Evolutionary conservation across 768 basidiomycete genomes (phyloP).

Genomic region (Lactarius trivialis): DNA sequence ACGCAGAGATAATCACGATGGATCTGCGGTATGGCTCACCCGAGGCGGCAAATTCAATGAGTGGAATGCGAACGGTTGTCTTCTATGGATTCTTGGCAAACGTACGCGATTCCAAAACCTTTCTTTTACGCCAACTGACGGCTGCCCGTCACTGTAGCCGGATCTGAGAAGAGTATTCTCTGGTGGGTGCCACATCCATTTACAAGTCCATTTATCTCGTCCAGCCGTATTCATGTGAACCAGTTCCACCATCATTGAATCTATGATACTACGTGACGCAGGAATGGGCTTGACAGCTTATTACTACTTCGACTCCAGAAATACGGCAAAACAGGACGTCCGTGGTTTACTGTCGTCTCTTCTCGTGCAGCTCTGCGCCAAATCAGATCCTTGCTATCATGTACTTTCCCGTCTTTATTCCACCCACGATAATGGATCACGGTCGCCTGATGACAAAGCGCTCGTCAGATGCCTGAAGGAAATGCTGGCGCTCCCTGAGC

Average conservation of each 20-base stretch:
- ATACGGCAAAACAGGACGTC: background rate
- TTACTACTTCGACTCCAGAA: slow-evolving; percentile 3
- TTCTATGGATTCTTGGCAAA: background rate
- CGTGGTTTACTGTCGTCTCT: background rate
- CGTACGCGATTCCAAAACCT: background rate
- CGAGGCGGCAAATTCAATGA: background rate
- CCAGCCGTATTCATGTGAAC: background rate
- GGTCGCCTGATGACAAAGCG: background rate
- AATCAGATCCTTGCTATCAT: background rate
- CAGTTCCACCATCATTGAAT: slow-evolving; percentile 1
- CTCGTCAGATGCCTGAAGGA: background rate
- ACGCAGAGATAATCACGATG: background rate
- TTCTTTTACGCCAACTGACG: background rate
- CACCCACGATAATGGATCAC: too few species aligned
- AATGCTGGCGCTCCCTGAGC: background rate
- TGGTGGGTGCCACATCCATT: background rate
- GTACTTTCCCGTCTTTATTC: background rate
- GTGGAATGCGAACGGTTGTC: background rate
- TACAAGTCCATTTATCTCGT: accelerated
- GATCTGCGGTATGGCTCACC: background rate
- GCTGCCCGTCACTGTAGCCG: background rate
- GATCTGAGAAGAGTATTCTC: background rate
- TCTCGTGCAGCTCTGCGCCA: background rate
- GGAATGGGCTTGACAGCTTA: background rate
- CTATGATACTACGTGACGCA: background rate